Evolutionary conservation across 345 rosid species (phyloP).

Genomic region (Salix koriyanagi): DNA sequence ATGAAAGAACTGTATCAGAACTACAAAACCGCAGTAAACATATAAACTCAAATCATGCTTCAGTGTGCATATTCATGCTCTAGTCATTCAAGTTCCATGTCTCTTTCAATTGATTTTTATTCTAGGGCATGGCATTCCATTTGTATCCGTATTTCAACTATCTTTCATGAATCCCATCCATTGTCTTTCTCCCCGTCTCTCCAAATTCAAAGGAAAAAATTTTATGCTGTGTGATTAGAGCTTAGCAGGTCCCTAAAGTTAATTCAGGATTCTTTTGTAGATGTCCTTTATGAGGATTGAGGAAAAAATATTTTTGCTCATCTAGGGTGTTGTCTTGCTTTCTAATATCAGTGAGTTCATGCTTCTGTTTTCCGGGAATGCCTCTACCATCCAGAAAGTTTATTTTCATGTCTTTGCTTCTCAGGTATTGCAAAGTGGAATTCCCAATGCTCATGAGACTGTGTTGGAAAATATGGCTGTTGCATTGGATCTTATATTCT

Average conservation of each 20-base stretch:
- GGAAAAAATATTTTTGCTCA: not conserved
- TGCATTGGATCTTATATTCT: constrained; percentile 66
- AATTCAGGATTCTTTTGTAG: not conserved
- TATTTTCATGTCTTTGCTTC: constrained; percentile 6
- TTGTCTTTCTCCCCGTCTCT: not conserved
- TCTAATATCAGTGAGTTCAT: constrained; percentile 2
- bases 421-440: constrained; percentile 75
- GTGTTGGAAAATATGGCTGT: constrained; percentile 78
- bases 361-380: not conserved
- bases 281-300: not conserved
- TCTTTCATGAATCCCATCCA: not conserved
- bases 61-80: constrained; percentile 3
- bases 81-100: too few species aligned
- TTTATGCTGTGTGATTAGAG: not conserved
- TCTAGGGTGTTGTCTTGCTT: not conserved
- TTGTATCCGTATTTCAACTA: not conserved
- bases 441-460: constrained; percentile 51
- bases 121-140: not conserved
- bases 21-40: constrained; percentile 85
- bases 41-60: constrained; percentile 28
- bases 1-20: constrained; percentile 85
- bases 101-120: too few species aligned
- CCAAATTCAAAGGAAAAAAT: not conserved
- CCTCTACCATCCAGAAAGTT: not conserved
- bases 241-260: not conserved